These are phyloP conservation scores for Acacia pycnantha DNA, from an alignment of 331 rosid genomes.

Conservation along the genomic window DNA sequence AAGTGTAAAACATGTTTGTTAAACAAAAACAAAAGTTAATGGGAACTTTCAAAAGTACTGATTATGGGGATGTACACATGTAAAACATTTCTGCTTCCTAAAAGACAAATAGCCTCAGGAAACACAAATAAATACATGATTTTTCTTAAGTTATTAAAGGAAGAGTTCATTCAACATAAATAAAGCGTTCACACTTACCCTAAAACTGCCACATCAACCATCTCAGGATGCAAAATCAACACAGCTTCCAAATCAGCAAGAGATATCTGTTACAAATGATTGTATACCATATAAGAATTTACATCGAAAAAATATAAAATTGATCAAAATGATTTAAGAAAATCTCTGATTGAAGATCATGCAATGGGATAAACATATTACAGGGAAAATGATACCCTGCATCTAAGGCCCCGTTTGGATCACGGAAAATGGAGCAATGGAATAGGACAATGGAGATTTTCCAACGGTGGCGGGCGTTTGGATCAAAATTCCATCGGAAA, in stretches of 20 bases:
- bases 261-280: conserved; percentile 59
- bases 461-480: too few species aligned
- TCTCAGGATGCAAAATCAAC: conserved; percentile 65
- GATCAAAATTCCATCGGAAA: too few species aligned
- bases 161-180: background rate
- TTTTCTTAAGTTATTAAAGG: background rate
- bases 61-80: background rate
- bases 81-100: background rate
- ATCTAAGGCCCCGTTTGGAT: background rate
- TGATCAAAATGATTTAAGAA: background rate
- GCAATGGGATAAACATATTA: background rate
- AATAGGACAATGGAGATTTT: too few species aligned
- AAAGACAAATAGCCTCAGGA: background rate
- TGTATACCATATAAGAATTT: conserved; percentile 1
- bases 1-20: too few species aligned
- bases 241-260: conserved; percentile 85
- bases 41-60: background rate
- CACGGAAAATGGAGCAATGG: too few species aligned
- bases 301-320: background rate
- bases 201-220: conserved; percentile 66
- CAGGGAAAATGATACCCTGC: background rate
- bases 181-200: conserved; percentile 41
- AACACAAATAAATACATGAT: background rate
- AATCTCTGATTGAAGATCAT: background rate
- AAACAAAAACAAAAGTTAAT: too few species aligned